Evolutionary conservation across 2,329 filamentous ascomycete species (phyloP).

Genomic region (Ophiostoma fasciatum): DNA sequence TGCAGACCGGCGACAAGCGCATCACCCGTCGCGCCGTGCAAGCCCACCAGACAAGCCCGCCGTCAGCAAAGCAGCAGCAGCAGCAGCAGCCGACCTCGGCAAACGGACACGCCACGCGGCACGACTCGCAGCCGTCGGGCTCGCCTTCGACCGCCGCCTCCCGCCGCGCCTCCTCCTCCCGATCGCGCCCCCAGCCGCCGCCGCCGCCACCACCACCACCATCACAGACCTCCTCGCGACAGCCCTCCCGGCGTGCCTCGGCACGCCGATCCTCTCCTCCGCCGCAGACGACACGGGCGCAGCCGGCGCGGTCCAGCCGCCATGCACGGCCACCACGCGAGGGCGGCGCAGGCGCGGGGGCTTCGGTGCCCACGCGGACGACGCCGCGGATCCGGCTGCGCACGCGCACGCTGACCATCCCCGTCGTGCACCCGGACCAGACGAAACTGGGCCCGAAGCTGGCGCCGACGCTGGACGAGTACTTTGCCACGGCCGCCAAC

Average conservation of each 20-base stretch:
- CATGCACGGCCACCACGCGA: conserved; percentile 8
- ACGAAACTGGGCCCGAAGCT: conserved; percentile 38
- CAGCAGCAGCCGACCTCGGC: too few species aligned
- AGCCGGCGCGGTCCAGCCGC: conserved; percentile 16
- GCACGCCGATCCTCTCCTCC: conserved; percentile 24
- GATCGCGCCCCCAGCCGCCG: background rate
- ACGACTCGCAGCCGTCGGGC: background rate
- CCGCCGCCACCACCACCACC: background rate
- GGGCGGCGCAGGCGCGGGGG: conserved; percentile 2
- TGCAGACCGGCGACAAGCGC: conserved; percentile 36
- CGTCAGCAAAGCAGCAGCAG: conserved; percentile 17
- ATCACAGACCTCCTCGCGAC: conserved; percentile 1
- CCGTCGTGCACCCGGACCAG: conserved; percentile 44
- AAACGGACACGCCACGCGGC: conserved; percentile 15
- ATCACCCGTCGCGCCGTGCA: conserved; percentile 32
- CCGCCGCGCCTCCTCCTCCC: conserved; percentile 13
- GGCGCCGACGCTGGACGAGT: conserved; percentile 41
- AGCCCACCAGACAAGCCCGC: conserved; percentile 20
- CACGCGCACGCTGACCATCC: conserved; percentile 32
- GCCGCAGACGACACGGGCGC: conserved; percentile 23
- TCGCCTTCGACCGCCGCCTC: conserved; percentile 14
- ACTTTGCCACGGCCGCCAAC: conserved; percentile 32
- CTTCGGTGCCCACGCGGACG: conserved; percentile 15
- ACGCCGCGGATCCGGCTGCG: conserved; percentile 35
- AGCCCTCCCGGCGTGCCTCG: conserved; percentile 9